Evolutionary conservation across 371 early-diverging fungal genomes (phyloP).

Genomic region (Capillidium rhysosporum): DNA sequence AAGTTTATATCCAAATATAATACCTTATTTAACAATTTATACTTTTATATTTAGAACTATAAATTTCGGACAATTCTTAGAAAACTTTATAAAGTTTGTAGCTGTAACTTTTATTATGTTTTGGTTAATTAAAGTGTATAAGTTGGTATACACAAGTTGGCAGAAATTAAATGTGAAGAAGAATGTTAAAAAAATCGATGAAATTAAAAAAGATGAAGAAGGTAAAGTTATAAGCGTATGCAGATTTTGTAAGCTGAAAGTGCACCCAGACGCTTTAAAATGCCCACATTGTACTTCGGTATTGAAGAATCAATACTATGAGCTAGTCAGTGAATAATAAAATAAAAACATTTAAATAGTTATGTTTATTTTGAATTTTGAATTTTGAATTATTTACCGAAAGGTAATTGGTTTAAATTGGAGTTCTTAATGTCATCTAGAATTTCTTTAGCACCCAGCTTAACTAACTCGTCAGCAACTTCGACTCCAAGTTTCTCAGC

Average conservation of each 20-base stretch:
- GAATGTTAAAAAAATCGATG: no score
- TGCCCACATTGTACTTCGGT: no score
- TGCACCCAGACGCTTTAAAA: no score
- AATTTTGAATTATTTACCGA: neutral
- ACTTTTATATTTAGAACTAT: no score
- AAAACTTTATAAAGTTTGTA: neutral
- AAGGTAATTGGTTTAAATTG: neutral
- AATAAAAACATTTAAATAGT: no score
- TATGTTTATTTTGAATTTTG: neutral
- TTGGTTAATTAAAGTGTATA: conserved; percentile 1
- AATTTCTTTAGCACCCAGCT: conserved; percentile 16
- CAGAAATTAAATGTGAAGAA: no score
- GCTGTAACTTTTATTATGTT: neutral
- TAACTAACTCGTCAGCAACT: conserved; percentile 11
- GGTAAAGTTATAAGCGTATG: no score
- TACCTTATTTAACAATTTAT: neutral
- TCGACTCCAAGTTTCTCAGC: conserved; percentile 13
- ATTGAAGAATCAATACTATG: no score
- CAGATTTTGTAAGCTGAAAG: no score
- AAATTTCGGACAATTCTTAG: conserved; percentile 3
- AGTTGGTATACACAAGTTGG: neutral
- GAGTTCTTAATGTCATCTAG: conserved; percentile 7
- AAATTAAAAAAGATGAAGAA: no score
- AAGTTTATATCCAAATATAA: neutral
- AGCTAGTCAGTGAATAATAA: no score